These are phyloP conservation scores for Rubroshorea leprosula DNA, from an alignment of 345 rosid species.

Conservation along the genomic window DNA sequence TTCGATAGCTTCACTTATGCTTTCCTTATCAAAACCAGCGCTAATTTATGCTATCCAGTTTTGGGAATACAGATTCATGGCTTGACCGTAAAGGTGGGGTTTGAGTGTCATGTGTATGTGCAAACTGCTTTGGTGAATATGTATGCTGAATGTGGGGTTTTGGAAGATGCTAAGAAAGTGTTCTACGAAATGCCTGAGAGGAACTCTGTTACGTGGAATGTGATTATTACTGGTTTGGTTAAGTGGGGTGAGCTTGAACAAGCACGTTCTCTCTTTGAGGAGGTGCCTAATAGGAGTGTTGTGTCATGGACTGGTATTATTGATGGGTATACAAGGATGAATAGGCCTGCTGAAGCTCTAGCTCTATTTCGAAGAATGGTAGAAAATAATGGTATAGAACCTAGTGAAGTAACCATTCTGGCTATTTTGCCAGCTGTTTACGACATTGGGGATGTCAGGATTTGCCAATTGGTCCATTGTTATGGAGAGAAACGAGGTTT, in stretches of 20 bases:
- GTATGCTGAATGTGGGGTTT: conserved; percentile 32
- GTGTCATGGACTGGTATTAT: conserved; percentile 83
- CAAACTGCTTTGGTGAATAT: conserved; percentile 54
- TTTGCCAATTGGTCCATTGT: conserved; percentile 55
- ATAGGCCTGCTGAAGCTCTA: conserved; percentile 45
- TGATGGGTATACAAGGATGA: conserved; percentile 61
- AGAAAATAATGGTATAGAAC: conserved; percentile 37
- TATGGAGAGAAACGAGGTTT: conserved; percentile 60
- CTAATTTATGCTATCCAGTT: conserved; percentile 22
- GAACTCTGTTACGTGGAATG: conserved; percentile 73
- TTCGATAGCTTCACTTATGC: conserved; percentile 66
- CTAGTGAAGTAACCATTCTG: conserved; percentile 58
- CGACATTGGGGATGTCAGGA: conserved; percentile 35
- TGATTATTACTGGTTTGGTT: conserved; percentile 63
- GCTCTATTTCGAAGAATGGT: conserved; percentile 64
- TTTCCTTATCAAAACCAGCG: conserved; percentile 45
- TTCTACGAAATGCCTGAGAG: conserved; percentile 68
- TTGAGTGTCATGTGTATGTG: conserved; percentile 54
- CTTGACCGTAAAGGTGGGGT: conserved; percentile 53
- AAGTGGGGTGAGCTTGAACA: conserved; percentile 50
- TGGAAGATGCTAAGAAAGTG: conserved; percentile 30
- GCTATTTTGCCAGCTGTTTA: conserved; percentile 64
- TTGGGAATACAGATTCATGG: conserved; percentile 60
- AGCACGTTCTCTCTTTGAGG: conserved; percentile 52
- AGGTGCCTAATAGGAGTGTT: conserved; percentile 55